Base-by-base conservation (phyloP, 768 basidiomycete species). In the Galerina marginata region DNA sequence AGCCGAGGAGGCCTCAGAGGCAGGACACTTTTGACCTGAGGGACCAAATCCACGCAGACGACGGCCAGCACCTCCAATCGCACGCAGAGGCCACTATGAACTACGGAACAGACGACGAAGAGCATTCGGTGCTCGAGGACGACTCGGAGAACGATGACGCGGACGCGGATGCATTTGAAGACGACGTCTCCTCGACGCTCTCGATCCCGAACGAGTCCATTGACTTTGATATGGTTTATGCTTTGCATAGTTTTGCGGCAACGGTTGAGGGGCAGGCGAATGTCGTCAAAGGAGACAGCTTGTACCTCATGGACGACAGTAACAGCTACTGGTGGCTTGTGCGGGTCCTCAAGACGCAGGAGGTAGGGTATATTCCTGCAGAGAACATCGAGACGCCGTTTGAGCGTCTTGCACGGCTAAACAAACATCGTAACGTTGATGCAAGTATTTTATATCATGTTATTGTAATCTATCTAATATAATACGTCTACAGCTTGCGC, bases 261-360 rank as follows among this genome's bases (percentile, higher is more conserved):
- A 99, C 97, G 0, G 96, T 99, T 38, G 96, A 98, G 69, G 97
- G 97, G 25, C 97, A 99, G 77, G 97, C 97, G 2, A 97, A 93
- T 65, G 97, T 99, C 65, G 93, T 97, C 74, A 99, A 98, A 76
- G 97, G 97, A 25, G 96, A 99, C 81, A 93, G 92, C 62, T 83
- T 99, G 47, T 90, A 95, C 71, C 81, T 99, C 45, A 94, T 99
- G 86, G 97, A 99, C 77, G 97, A 99, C 74, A 94, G 90, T 58
- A 99, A 99, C 75, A 94, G 93, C 75, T 99, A 99, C 78, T 99
- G 97, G 97, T 99, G 97, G 97, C 91, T 99, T 51, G 96, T 99
- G 7, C 87, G 95, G 48, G 97, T 99, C 9, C 88, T 99, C 64
- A 99, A 98, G 79, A 98, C 96, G 7, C 95, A 98, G 75, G 95